Conservation (phyloP, 768 basidiomycete species). For the Pisolithus marmoratus region DNA sequence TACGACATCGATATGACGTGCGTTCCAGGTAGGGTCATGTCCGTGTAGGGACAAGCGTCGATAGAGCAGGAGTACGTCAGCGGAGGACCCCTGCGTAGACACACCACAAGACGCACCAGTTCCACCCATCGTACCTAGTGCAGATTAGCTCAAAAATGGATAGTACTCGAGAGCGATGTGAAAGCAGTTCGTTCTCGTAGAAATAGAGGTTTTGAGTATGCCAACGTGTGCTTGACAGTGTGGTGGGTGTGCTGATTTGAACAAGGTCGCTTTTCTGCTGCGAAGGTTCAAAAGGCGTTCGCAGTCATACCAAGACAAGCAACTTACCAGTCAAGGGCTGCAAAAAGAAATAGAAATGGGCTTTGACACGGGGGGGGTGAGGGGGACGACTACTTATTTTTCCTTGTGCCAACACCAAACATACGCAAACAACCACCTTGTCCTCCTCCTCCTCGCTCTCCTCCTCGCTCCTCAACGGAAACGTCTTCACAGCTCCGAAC, state of each 20-base stretch:
- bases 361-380: too few relatives aligned
- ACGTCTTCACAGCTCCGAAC: neutral
- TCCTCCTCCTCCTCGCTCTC: neutral
- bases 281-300: too few relatives aligned
- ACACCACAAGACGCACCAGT: conserved; percentile 30
- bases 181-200: neutral
- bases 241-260: too few relatives aligned
- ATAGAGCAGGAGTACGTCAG: neutral
- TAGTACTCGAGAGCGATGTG: neutral
- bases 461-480: neutral
- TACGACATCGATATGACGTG: neutral
- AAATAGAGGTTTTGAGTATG: neutral
- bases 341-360: too few relatives aligned
- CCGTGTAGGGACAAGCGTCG: neutral
- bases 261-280: too few relatives aligned
- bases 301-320: too few relatives aligned
- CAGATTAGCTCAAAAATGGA: neutral
- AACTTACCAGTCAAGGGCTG: too few relatives aligned
- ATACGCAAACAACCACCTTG: neutral
- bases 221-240: too few relatives aligned
- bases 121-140: conserved; percentile 32
- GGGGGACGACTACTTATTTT: too few relatives aligned
- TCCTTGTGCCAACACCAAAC: neutral
- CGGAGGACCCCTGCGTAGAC: too few relatives aligned
- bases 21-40: neutral